Evolutionary conservation across 2,329 filamentous ascomycete species (phyloP).

Genomic region (Aspergillus hortae): DNA sequence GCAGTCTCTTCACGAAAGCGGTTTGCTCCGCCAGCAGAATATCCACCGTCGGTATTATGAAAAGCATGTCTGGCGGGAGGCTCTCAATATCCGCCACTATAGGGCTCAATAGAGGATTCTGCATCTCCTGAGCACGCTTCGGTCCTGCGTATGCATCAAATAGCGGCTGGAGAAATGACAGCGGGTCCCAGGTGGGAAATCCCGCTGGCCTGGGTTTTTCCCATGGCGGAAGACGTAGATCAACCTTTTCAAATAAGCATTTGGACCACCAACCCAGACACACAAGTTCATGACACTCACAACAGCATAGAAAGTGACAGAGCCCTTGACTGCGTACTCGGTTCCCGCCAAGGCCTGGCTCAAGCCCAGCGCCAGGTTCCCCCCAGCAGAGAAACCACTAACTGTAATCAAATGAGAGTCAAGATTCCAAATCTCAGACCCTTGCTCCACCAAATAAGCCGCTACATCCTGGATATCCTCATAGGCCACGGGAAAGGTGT

Average conservation of each 20-base stretch:
- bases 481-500: conserved; percentile 39
- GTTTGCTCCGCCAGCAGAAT: conserved; percentile 9
- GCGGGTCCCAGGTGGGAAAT: conserved; percentile 38
- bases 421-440: conserved; percentile 24
- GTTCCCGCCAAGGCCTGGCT: conserved; percentile 21
- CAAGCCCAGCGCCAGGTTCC: conserved; percentile 40
- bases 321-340: conserved; percentile 31
- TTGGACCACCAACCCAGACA: too few relatives aligned
- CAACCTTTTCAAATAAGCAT: conserved; percentile 21
- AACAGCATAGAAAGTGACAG: conserved; percentile 40
- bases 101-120: conserved; percentile 6
- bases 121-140: background rate
- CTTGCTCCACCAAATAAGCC: conserved; percentile 39
- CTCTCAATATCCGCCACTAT: conserved; percentile 7
- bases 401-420: conserved; percentile 39
- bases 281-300: conserved; percentile 8
- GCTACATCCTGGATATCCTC: conserved; percentile 46
- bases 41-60: conserved; percentile 6
- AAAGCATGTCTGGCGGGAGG: conserved; percentile 9
- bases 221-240: conserved; percentile 38
- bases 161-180: conserved; percentile 38
- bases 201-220: conserved; percentile 37
- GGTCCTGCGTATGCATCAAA: conserved; percentile 44
- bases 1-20: conserved; percentile 3
- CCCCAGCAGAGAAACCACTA: conserved; percentile 45